phyloP scores from a whole-genome alignment of 139 green algal species.

The Penium margaritaceum region DNA sequence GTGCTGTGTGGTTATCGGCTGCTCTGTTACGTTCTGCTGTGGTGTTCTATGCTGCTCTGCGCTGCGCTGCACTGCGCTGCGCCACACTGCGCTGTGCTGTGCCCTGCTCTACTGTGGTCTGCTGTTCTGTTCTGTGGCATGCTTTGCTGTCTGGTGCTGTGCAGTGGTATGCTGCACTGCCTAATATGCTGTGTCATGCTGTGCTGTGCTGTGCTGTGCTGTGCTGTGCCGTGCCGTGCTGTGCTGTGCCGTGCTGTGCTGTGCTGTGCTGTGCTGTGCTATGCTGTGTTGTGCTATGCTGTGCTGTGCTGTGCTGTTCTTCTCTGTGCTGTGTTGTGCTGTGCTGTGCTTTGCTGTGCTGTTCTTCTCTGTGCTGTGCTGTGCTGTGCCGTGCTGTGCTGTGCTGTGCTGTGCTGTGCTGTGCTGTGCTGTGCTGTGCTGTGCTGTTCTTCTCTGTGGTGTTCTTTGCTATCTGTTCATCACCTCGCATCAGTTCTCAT shows the following conservation, averaged over 20 bases:
- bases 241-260: neutral
- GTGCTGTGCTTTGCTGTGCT: neutral
- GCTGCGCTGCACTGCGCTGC: neutral
- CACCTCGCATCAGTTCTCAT: neutral
- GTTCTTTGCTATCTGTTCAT: too few species aligned
- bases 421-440: neutral
- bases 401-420: neutral
- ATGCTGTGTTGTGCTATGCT: neutral
- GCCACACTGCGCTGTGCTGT: neutral
- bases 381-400: neutral
- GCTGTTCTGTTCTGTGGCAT: neutral
- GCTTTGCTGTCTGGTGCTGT: conserved; percentile 20
- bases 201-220: neutral
- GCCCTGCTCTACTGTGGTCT: neutral
- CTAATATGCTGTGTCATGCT: neutral
- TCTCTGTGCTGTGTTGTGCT: neutral
- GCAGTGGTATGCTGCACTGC: neutral
- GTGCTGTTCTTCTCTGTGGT: neutral
- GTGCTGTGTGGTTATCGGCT: neutral
- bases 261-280: neutral
- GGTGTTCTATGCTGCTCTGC: neutral
- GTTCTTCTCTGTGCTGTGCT: neutral
- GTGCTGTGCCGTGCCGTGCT: neutral
- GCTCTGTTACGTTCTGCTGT: neutral
- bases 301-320: neutral